Base-by-base conservation (phyloP, 805 yeast species). In the Zygosaccharomyces bailii region DNA sequence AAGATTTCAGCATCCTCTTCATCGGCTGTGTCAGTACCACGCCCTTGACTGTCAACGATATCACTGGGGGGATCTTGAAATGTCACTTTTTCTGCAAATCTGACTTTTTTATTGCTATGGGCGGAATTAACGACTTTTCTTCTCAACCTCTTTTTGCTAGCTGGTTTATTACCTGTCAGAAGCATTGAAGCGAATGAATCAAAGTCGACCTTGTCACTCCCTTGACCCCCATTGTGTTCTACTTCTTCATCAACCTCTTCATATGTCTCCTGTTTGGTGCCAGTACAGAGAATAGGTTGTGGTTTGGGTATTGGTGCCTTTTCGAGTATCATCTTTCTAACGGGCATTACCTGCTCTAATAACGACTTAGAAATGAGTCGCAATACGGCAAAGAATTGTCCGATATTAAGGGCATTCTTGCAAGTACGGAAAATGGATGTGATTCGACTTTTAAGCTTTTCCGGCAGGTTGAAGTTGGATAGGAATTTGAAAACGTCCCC, bases 381-480 rank as follows among this genome's bases (percentile, higher is more conserved):
- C 43, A 91, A 61, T 29, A 88, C 74, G 0, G 96, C 96, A 68
- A 86, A 93, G 66, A 93, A 91, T 62, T 89, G 95, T 4, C 96
- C 95, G 43, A 89, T 82, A 56, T 87, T 89, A 44, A 91, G 72
- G 2, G 84, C 75, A 44, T 72, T 72, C 25, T 74, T 55, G 43
- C 76, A 73, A 44, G 74, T 72, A 25, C 71, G 65, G 59, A 80
- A 81, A 17, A 83, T 75, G 19, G 67, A 66, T 30, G 60, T 63
- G 35, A 87, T 74, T 44, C 77, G 60, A 8, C 72, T 72, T 59
- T 79, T 79, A 25, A 78, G 68, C 2, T 62, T 55, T 1, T 72
- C 73, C 2, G 80, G 57, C 10, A 91, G 67, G 44, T 79, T 81
- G 69, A 91, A 91, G 62, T 91, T 90, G n/a, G 52, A 35, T 46